phyloP scores from a whole-genome alignment of 805 yeast genomes.

The Metschnikowia amazonensis region DNA sequence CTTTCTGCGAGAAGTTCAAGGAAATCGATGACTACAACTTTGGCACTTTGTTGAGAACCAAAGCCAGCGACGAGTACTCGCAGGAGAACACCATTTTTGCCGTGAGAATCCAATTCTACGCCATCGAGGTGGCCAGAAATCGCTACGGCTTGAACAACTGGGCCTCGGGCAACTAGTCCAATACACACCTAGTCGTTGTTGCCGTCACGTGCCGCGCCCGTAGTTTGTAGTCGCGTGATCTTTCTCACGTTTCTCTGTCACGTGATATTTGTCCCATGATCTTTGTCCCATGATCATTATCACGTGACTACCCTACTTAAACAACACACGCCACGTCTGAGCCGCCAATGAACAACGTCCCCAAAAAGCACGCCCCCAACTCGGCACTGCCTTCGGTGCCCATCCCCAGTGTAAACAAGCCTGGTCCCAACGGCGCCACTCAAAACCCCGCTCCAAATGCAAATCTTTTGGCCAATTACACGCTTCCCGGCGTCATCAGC shows the following conservation, averaged over 20 bases:
- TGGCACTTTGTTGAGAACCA: conserved; percentile 87
- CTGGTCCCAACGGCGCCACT: neutral
- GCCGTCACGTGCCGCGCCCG: no score
- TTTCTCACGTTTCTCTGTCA: no score
- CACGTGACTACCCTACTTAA: neutral
- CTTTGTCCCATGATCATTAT: no score
- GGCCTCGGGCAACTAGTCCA: conserved; percentile 39
- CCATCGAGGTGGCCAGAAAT: conserved; percentile 92
- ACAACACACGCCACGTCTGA: neutral
- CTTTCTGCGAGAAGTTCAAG: conserved; percentile 77
- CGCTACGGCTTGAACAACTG: conserved; percentile 89
- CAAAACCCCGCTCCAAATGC: neutral
- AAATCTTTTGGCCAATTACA: conserved; percentile 31
- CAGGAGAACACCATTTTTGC: conserved; percentile 84
- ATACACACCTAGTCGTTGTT: neutral
- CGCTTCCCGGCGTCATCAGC: conserved; percentile 58
- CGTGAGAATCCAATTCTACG: conserved; percentile 91
- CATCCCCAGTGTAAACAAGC: neutral
- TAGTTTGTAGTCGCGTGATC: no score
- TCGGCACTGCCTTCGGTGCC: neutral
- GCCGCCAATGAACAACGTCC: conserved; percentile 1
- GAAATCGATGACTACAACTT: conserved; percentile 88
- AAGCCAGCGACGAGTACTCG: conserved; percentile 66
- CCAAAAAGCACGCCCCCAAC: neutral
- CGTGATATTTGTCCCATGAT: no score